Evolutionary conservation across 148 eudicot genomes (phyloP).

Genomic region (Oxyria digyna): DNA sequence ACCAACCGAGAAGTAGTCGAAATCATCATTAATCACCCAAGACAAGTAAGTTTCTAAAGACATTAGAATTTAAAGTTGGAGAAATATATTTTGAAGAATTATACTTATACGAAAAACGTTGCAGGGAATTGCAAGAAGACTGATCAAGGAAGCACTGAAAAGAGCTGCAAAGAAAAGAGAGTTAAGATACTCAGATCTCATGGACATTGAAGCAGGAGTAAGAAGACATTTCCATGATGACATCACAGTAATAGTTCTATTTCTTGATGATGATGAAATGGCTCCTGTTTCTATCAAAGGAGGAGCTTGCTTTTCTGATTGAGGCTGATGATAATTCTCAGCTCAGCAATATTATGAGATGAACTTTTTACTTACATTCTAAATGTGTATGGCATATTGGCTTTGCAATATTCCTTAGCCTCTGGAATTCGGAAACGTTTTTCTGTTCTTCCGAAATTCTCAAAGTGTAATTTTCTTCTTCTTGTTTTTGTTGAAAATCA

Average conservation of each 20-base stretch:
- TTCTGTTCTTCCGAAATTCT: not conserved
- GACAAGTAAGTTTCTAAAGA: slow-evolving; percentile 37
- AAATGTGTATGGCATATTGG: not conserved
- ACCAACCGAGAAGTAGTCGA: slow-evolving; percentile 75
- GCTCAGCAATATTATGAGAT: not conserved
- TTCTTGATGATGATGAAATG: slow-evolving; percentile 21
- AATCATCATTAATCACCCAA: slow-evolving; percentile 39
- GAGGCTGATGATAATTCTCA: not conserved
- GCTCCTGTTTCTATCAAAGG: slow-evolving; percentile 29
- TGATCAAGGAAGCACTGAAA: slow-evolving; percentile 41
- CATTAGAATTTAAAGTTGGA: not conserved
- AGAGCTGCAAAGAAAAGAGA: slow-evolving; percentile 60
- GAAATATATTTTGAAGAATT: no score
- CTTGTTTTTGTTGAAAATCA: not conserved
- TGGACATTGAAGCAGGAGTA: slow-evolving; percentile 53
- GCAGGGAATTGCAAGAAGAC: slow-evolving; percentile 57
- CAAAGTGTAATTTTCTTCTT: not conserved
- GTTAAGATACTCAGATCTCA: slow-evolving; percentile 52
- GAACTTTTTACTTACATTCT: not conserved
- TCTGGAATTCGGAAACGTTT: not conserved
- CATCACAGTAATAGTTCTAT: slow-evolving; percentile 53
- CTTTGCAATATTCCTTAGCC: not conserved
- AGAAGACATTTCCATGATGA: slow-evolving; percentile 74
- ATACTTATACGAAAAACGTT: not conserved
- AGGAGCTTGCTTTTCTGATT: slow-evolving; percentile 10